A percentile compares a stretch with the other conserved stretches of the same genome.
These are phyloP conservation scores for Apiotrichum mycotoxinovorans DNA, from an alignment of 1,284 basidiomycete genomes.

Conservation along the genomic window DNA sequence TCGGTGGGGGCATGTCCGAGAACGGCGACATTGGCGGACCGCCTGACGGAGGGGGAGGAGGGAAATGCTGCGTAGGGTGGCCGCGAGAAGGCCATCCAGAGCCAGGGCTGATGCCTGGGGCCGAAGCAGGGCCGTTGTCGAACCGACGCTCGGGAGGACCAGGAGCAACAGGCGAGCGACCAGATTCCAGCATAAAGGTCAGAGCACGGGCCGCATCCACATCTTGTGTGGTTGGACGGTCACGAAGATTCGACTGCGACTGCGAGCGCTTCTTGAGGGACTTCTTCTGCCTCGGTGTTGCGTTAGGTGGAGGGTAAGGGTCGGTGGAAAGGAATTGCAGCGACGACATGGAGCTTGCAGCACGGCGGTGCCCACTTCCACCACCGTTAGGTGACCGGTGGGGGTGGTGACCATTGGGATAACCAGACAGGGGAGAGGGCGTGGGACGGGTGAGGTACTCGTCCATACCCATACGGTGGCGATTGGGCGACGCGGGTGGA, in stretches of 20 bases:
- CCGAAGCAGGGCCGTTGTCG: not conserved
- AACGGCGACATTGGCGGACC: conserved; percentile 10
- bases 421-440: conserved; percentile 8
- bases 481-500: conserved; percentile 3
- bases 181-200: conserved; percentile 40
- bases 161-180: conserved; percentile 10
- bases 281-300: conserved; percentile 19
- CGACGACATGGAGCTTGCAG: conserved; percentile 12
- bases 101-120: not conserved
- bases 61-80: conserved; percentile 5
- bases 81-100: not conserved
- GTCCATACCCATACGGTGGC: conserved; percentile 14
- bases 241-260: conserved; percentile 35
- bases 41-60: conserved; percentile 4
- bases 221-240: conserved; percentile 37
- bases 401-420: not conserved
- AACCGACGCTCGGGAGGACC: not conserved
- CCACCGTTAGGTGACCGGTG: not conserved
- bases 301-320: conserved; percentile 15
- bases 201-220: conserved; percentile 46
- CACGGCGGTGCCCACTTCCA: conserved; percentile 13
- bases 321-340: conserved; percentile 17
- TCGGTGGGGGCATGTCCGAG: conserved; percentile 14
- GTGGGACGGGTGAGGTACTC: conserved; percentile 16
- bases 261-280: conserved; percentile 39